Percentiles rank a stretch among this genome's conserved stretches.
Evolutionary conservation across 2,329 filamentous ascomycete species (phyloP).

Genomic region (Leptographium flavum): DNA sequence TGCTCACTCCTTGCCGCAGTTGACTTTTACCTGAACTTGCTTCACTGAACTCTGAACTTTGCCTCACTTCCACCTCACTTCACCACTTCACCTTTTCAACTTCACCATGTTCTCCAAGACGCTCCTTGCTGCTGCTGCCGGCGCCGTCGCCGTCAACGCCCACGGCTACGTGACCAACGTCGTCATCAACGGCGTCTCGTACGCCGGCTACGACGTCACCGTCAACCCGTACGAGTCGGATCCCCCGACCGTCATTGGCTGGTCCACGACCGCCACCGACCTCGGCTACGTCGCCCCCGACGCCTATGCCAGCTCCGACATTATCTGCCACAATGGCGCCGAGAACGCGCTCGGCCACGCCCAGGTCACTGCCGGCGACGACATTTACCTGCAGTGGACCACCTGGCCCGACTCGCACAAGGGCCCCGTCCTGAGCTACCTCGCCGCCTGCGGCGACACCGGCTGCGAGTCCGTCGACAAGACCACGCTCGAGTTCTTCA

Average conservation of each 20-base stretch:
- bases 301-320: conserved; percentile 24
- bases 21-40: too few species aligned
- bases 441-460: conserved; percentile 20
- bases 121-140: conserved; percentile 19
- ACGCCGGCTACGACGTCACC: conserved; percentile 26
- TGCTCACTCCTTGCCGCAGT: too few species aligned
- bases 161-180: conserved; percentile 11
- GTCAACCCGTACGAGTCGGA: conserved; percentile 20
- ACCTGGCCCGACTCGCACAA: conserved; percentile 28
- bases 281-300: conserved; percentile 35
- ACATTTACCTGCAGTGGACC: conserved; percentile 26
- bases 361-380: conserved; percentile 24
- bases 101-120: conserved; percentile 1
- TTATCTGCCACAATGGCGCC: conserved; percentile 30
- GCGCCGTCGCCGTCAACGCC: conserved; percentile 38
- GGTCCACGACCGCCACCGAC: conserved; percentile 27
- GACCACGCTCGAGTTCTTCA: conserved; percentile 10
- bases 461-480: conserved; percentile 10
- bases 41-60: too few species aligned
- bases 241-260: conserved; percentile 25
- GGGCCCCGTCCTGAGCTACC: conserved; percentile 47
- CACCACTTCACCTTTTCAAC: too few species aligned
- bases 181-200: conserved; percentile 53
- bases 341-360: conserved; percentile 23
- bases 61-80: too few species aligned